Base-by-base conservation (phyloP, 257 asterid species). In the Ocimum tenuiflorum region DNA sequence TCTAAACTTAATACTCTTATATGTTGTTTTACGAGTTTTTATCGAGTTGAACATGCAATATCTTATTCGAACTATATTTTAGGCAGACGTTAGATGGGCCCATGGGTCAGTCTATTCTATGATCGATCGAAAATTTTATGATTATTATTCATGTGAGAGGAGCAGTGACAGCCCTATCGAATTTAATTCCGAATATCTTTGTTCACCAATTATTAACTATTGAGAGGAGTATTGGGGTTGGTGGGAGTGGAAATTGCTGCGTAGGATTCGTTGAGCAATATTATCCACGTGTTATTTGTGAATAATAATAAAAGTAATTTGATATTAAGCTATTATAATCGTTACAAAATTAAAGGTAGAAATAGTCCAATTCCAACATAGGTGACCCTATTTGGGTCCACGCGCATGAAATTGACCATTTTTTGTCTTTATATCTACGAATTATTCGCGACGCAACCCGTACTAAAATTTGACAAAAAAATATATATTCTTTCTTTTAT, bases 401-500 rank as follows among this genome's bases (percentile, higher is more conserved):
- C 67, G 7, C 73, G 68, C 52, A 14, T 56, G 38, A 22, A 48
- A 35, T 69, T 59, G 68, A 69, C 74, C 68, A 48, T 22, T 35
- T 60, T 68, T 48, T 29, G 49, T 4, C 2, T 27, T 27, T 27
- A 1, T 17, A 13, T 31, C 8, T 11, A 12, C 31, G 41, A 46
- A 57, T 57, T 57, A 57, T 57, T 68, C 29, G 29, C 13, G 58
- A 68, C 73, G 33, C 47, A 31, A 48, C 27, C 45, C 19, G n/a
- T 47, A 2, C 46, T 20, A 35, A 36, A 42, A 22, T 69, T 47
- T 60, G 46, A 46, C 27, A 5, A 19, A 18, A 5, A n/a, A 9
- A 36, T 1, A 24, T 22, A 11, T 36, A 3, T 50, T 18, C 3
- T 63, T 33, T 0, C 3, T 9, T 53, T 41, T 2, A 3, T n/a